Percentiles rank a stretch among this genome's conserved stretches.
phyloP scores from a whole-genome alignment of 768 basidiomycete species.

The Leucosporidium yakuticum region DNA sequence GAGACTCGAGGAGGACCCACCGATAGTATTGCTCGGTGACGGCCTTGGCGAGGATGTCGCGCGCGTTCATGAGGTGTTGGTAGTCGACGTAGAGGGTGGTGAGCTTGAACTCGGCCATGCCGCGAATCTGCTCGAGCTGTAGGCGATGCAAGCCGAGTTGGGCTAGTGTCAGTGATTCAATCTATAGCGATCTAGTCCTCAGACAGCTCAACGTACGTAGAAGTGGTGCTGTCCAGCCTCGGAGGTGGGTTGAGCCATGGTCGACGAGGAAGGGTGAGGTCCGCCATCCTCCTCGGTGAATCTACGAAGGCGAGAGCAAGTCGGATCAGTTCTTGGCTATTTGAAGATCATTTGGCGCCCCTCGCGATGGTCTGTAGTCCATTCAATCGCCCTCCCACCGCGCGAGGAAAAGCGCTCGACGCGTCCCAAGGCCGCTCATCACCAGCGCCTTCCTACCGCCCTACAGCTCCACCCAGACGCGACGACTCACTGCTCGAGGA shows the following conservation, averaged over 20 bases:
- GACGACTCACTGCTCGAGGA: conserved; percentile 73
- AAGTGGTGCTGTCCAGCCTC: conserved; percentile 5
- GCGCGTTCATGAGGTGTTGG: conserved; percentile 76
- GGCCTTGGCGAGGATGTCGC: conserved; percentile 88
- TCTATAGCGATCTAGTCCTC: conserved; percentile 48
- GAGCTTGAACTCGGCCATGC: conserved; percentile 88
- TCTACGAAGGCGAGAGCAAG: conserved; percentile 46
- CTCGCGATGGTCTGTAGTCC: too few relatives aligned
- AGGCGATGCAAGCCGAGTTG: conserved; percentile 53
- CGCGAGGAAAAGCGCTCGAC: too few relatives aligned
- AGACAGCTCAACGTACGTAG: conserved; percentile 10
- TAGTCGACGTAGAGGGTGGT: conserved; percentile 97
- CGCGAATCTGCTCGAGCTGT: conserved; percentile 89
- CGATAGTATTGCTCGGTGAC: conserved; percentile 94
- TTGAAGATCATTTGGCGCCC: too few relatives aligned
- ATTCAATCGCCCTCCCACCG: too few relatives aligned
- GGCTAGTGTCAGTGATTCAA: conserved; percentile 46
- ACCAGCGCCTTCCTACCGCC: too few relatives aligned
- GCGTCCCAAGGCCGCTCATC: too few relatives aligned
- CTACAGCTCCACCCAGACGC: too few relatives aligned
- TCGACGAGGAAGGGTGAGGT: conserved; percentile 66
- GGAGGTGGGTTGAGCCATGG: conserved; percentile 6
- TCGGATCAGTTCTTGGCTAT: too few relatives aligned
- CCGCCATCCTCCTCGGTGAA: conserved; percentile 75
- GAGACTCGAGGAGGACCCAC: conserved; percentile 28